These are phyloP conservation scores for Linanthus parryae DNA, from an alignment of 148 eudicot genomes.

Conservation along the genomic window DNA sequence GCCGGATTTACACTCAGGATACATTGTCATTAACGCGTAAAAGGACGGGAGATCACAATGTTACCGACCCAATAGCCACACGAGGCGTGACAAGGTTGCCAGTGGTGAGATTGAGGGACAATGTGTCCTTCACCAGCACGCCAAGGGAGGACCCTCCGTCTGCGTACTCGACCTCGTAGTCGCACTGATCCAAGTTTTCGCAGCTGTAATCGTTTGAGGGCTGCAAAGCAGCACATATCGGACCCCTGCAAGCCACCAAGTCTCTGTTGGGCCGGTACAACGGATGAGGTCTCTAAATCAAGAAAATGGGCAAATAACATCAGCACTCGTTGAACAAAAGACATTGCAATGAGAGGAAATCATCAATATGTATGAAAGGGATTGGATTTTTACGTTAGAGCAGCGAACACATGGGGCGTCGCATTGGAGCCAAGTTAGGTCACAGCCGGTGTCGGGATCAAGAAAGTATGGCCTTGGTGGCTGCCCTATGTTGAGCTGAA, in stretches of 20 bases:
- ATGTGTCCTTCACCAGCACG: slow-evolving; percentile 62
- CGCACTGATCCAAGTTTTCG: slow-evolving; percentile 79
- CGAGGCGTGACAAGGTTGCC: slow-evolving; percentile 54
- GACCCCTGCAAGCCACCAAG: slow-evolving; percentile 60
- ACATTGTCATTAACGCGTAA: too few species aligned
- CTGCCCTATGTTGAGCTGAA: slow-evolving; percentile 57
- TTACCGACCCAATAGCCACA: slow-evolving; percentile 73
- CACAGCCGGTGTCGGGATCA: slow-evolving; percentile 96
- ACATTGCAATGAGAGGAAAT: too few species aligned
- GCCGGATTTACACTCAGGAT: too few species aligned
- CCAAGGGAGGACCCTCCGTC: slow-evolving; percentile 94
- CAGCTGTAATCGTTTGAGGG: slow-evolving; percentile 43
- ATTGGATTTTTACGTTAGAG: slow-evolving; percentile 49
- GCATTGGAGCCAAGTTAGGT: slow-evolving; percentile 97
- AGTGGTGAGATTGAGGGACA: slow-evolving; percentile 64
- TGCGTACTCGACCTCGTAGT: slow-evolving; percentile 88
- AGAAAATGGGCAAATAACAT: too few species aligned
- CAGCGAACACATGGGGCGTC: slow-evolving; percentile 88
- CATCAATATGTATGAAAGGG: too few species aligned
- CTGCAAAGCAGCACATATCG: slow-evolving; percentile 81
- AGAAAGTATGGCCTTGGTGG: slow-evolving; percentile 82
- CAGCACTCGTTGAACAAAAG: too few species aligned
- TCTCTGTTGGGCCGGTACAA: slow-evolving; percentile 73
- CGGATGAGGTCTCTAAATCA: slow-evolving; percentile 93
- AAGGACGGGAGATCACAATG: too few species aligned